A percentile compares a stretch with the other conserved stretches of the same genome.
phyloP scores from a whole-genome alignment of 495 filamentous ascomycete species.

The Apodospora peruviana region DNA sequence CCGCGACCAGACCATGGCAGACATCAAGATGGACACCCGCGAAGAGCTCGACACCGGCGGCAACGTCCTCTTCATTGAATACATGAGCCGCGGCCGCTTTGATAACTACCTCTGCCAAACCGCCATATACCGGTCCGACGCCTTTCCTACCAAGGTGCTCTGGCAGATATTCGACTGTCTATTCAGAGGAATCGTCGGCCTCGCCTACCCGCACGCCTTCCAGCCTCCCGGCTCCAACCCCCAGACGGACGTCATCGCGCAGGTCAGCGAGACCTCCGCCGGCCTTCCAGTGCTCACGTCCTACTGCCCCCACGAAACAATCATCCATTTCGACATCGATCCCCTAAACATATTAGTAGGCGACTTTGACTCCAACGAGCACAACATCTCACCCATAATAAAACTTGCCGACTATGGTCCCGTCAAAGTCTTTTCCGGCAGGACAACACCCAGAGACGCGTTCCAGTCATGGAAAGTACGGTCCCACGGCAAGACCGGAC shows the following conservation, averaged over 20 bases:
- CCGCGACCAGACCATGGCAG: background rate
- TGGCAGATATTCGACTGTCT: constrained; percentile 12
- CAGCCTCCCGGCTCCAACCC: background rate
- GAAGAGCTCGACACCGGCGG: background rate
- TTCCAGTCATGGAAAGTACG: too few species aligned
- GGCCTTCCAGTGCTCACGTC: background rate
- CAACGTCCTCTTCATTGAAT: constrained; percentile 10
- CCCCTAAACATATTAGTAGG: background rate
- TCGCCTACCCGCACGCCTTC: background rate
- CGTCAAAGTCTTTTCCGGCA: background rate
- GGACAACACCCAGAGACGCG: too few species aligned
- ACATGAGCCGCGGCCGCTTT: constrained; percentile 5
- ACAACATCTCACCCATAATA: background rate
- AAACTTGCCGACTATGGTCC: background rate
- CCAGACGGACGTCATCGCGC: background rate
- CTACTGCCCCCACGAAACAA: background rate
- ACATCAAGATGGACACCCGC: background rate
- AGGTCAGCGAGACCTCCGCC: background rate
- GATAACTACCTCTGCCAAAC: constrained; percentile 4
- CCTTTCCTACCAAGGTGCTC: constrained; percentile 1
- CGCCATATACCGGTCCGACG: background rate
- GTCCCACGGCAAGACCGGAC: too few species aligned
- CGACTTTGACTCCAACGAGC: background rate
- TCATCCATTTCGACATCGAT: background rate
- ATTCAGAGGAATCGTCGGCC: background rate